Evolutionary conservation across 345 rosid species (phyloP).

Genomic region (Eucalyptus decipiens): DNA sequence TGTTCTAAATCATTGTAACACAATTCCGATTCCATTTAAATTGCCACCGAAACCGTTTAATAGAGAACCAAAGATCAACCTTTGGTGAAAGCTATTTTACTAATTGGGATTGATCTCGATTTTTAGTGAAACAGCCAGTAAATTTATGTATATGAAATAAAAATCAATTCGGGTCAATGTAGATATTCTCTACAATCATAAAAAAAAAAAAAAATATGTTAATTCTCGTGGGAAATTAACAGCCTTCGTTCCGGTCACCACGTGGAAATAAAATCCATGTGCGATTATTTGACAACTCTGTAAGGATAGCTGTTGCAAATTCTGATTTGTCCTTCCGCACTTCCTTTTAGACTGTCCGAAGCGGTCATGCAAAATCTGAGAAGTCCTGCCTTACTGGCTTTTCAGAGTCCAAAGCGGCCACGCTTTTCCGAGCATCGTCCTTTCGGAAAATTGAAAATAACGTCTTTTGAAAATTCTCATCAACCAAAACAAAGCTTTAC

Average conservation of each 20-base stretch:
- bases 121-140: neutral
- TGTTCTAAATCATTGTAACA: neutral
- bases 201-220: neutral
- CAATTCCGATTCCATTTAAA: rapidly evolving
- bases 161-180: neutral
- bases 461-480: neutral
- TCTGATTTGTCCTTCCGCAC: neutral
- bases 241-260: neutral
- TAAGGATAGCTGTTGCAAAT: neutral
- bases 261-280: neutral
- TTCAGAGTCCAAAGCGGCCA: neutral
- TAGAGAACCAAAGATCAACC: neutral
- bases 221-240: neutral
- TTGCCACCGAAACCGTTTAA: rapidly evolving
- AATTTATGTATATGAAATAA: neutral
- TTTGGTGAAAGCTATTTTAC: neutral
- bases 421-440: neutral
- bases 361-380: neutral
- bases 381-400: neutral
- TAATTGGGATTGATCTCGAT: rapidly evolving
- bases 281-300: neutral
- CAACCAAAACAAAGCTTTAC: neutral
- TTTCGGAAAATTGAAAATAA: neutral
- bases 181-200: neutral
- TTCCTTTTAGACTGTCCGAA: neutral